Percentiles rank a stretch among this genome's conserved stretches.
Conservation (phyloP, 192 early-diverging fungal species). For the Coemansia sp. region DNA sequence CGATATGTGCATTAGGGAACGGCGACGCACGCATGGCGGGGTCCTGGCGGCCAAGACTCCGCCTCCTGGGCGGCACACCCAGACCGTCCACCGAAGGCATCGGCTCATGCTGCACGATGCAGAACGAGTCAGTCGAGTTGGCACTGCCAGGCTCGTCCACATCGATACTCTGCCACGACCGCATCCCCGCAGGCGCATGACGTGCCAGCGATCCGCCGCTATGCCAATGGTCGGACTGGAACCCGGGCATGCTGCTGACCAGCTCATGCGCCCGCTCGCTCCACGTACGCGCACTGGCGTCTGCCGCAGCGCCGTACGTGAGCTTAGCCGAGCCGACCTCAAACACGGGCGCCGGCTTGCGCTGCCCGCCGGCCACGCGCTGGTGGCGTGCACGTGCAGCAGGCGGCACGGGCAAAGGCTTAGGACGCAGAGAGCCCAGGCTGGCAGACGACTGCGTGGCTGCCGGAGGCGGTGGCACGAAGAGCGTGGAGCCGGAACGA, state of each 20-base stretch:
- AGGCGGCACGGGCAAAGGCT: slow-evolving; percentile 34
- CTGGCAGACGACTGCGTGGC: not conserved
- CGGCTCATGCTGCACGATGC: slow-evolving; percentile 32
- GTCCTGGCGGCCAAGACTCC: slow-evolving; percentile 9
- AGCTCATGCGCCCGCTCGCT: slow-evolving; percentile 24
- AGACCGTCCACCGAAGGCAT: not conserved
- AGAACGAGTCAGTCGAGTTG: slow-evolving; percentile 43
- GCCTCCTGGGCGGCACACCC: slow-evolving; percentile 5
- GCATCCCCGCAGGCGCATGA: slow-evolving; percentile 6
- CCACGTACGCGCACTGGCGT: slow-evolving; percentile 16
- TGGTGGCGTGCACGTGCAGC: not conserved
- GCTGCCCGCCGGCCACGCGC: slow-evolving; percentile 8
- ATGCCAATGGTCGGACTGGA: slow-evolving; percentile 17
- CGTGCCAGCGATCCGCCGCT: not conserved
- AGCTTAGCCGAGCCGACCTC: slow-evolving; percentile 47
- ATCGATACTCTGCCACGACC: slow-evolving; percentile 24
- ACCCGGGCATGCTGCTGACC: slow-evolving; percentile 15
- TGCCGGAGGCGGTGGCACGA: slow-evolving; percentile 5
- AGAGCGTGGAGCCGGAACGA: slow-evolving; percentile 30
- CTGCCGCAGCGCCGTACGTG: slow-evolving; percentile 27
- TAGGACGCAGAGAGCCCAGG: slow-evolving; percentile 10
- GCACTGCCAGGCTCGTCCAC: slow-evolving; percentile 22
- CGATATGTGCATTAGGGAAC: not conserved
- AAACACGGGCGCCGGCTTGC: slow-evolving; percentile 42
- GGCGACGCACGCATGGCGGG: not conserved